Conservation (phyloP, 192 early-diverging fungal species). For the Entomortierella chlamydospora region DNA sequence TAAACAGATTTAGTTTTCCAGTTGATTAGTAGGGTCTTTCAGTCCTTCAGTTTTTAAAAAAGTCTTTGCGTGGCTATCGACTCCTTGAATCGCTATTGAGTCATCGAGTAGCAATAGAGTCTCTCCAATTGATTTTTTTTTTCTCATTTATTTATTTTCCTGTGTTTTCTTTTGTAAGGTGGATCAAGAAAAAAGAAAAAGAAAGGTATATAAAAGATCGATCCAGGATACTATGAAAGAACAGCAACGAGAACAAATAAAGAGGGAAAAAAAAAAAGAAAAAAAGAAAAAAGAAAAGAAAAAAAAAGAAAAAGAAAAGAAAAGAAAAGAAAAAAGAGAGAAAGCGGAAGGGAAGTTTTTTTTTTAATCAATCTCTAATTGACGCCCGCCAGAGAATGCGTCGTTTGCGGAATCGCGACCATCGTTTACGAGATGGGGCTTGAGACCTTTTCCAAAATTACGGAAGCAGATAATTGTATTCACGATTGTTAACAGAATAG, state of each 20-base stretch:
- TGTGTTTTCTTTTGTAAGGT: no score
- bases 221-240: no score
- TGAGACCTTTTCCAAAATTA: constrained; percentile 71
- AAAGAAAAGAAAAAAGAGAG: background rate
- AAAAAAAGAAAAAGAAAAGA: background rate
- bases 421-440: constrained; percentile 53
- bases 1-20: no score
- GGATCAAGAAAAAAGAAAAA: no score
- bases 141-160: no score
- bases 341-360: background rate
- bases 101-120: no score
- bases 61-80: no score
- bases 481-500: constrained; percentile 60
- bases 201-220: no score
- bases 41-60: no score
- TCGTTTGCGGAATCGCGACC: background rate
- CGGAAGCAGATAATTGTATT: constrained; percentile 60
- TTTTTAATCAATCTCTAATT: constrained; percentile 40
- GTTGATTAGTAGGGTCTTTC: no score
- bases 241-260: background rate
- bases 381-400: constrained; percentile 4
- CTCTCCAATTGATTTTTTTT: no score
- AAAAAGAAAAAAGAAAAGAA: background rate
- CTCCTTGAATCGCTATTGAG: no score
- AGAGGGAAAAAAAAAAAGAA: background rate